Conservation (phyloP, 2,329 filamentous ascomycete genomes). For the Cladophialophora psammophila region DNA sequence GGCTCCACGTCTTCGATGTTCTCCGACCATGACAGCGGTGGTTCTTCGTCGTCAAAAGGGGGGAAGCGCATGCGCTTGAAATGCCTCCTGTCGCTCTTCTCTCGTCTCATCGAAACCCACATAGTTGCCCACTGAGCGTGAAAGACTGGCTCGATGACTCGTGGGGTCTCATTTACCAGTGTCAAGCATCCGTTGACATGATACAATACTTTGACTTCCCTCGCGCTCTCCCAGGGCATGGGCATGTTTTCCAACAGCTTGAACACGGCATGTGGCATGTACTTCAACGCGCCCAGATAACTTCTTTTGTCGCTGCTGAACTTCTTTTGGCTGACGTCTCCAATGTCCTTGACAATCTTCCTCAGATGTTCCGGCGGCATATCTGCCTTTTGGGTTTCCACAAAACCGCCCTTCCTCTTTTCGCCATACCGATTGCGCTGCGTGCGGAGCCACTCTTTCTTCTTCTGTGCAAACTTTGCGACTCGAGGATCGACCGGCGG, state of each 20-base stretch:
- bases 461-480: constrained; percentile 97
- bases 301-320: constrained; percentile 98
- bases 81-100: constrained; percentile 92
- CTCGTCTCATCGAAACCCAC: constrained; percentile 98
- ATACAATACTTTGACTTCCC: constrained; percentile 97
- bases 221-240: constrained; percentile 97
- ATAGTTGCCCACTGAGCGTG: constrained; percentile 99
- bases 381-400: constrained; percentile 97
- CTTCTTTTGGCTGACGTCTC: constrained; percentile 98
- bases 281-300: constrained; percentile 95
- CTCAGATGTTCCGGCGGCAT: constrained; percentile 98
- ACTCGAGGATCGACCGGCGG: constrained; percentile 81
- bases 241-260: constrained; percentile 99
- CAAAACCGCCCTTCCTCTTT: constrained; percentile 94
- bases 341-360: constrained; percentile 98
- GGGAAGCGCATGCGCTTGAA: constrained; percentile 99
- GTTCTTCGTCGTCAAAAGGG: constrained; percentile 98
- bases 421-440: constrained; percentile 95
- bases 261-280: constrained; percentile 98
- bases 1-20: constrained; percentile 99
- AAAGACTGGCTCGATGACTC: constrained; percentile 97
- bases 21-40: constrained; percentile 95
- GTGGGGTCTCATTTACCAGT: constrained; percentile 92
- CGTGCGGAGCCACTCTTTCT: constrained; percentile 94
- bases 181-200: constrained; percentile 98